Evolutionary conservation across 2,329 filamentous ascomycete genomes (phyloP).

Genomic region (Periconia digitata): DNA sequence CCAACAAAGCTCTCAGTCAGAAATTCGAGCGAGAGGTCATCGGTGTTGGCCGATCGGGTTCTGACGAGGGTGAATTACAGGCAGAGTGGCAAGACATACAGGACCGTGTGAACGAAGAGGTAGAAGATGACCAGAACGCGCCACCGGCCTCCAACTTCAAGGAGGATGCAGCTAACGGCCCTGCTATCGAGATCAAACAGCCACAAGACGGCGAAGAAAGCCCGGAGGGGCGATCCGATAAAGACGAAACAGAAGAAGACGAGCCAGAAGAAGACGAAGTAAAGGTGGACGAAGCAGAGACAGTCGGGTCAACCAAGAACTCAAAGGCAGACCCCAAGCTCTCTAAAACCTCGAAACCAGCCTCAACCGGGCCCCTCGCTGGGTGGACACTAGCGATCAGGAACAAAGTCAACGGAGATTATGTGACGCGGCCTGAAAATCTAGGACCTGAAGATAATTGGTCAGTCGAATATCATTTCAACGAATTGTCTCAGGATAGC

Average conservation of each 20-base stretch:
- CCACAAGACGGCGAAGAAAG: too few relatives aligned
- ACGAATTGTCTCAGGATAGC: constrained; percentile 49
- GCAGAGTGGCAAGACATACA: constrained; percentile 36
- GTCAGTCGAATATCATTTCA: constrained; percentile 76
- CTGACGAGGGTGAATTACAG: constrained; percentile 30
- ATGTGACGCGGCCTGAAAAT: constrained; percentile 62
- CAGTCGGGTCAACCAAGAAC: neutral
- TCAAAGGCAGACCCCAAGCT: neutral
- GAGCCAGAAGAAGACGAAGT: neutral
- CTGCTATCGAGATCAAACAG: too few relatives aligned
- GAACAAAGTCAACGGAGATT: constrained; percentile 69
- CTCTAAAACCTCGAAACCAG: too few relatives aligned
- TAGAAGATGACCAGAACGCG: neutral
- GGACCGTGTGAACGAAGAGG: constrained; percentile 29
- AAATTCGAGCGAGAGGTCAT: constrained; percentile 68
- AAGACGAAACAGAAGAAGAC: constrained; percentile 3
- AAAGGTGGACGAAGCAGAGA: too few relatives aligned
- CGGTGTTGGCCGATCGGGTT: constrained; percentile 32
- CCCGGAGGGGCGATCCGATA: too few relatives aligned
- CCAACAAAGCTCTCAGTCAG: constrained; percentile 65
- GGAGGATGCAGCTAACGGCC: neutral
- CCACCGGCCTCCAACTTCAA: neutral
- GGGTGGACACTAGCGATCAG: constrained; percentile 72
- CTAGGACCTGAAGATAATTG: constrained; percentile 58
- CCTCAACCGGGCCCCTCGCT: constrained; percentile 51